A percentile compares a stretch with the other conserved stretches of the same genome.
Evolutionary conservation across 164 flowering plant genomes (phyloP).

Genomic region (Taxillus chinensis): DNA sequence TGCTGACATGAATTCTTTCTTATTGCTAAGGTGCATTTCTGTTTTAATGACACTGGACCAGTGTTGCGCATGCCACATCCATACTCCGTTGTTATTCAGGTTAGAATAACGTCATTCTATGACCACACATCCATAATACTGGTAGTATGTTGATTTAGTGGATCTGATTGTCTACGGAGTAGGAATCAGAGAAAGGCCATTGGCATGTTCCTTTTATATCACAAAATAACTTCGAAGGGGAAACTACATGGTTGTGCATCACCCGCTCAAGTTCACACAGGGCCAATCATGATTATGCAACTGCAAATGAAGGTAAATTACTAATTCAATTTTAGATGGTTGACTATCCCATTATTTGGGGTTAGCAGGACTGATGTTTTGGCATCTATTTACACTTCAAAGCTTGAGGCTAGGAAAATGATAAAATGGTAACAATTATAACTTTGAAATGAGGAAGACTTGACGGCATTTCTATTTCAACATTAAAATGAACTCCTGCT

Average conservation of each 20-base stretch:
- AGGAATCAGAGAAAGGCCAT: slow-evolving; percentile 74
- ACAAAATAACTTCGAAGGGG: slow-evolving; percentile 33
- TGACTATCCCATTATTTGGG: not conserved
- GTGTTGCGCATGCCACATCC: slow-evolving; percentile 80
- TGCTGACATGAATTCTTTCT: slow-evolving; percentile 14
- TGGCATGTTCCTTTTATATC: slow-evolving; percentile 77
- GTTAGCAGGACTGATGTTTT: not conserved
- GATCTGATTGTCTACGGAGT: not conserved
- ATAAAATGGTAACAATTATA: not conserved
- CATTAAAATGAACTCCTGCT: too few species aligned
- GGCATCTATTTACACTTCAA: not conserved
- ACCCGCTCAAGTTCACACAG: slow-evolving; percentile 23
- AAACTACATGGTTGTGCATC: slow-evolving; percentile 65
- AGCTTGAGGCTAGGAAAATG: not conserved
- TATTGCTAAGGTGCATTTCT: slow-evolving; percentile 64
- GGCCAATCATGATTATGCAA: slow-evolving; percentile 14
- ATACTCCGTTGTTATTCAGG: slow-evolving; percentile 88
- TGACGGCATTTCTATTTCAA: not conserved
- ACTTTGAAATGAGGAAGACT: slow-evolving; percentile 10
- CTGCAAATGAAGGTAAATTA: slow-evolving; percentile 25
- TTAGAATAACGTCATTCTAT: slow-evolving; percentile 13
- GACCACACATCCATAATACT: too few species aligned
- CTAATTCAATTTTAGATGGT: not conserved
- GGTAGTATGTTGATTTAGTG: not conserved
- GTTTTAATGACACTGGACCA: slow-evolving; percentile 50